Percentiles rank a stretch among this genome's conserved stretches.
Conservation (phyloP, 169 alveolate genomes). For the Plasmodium malariae region DNA sequence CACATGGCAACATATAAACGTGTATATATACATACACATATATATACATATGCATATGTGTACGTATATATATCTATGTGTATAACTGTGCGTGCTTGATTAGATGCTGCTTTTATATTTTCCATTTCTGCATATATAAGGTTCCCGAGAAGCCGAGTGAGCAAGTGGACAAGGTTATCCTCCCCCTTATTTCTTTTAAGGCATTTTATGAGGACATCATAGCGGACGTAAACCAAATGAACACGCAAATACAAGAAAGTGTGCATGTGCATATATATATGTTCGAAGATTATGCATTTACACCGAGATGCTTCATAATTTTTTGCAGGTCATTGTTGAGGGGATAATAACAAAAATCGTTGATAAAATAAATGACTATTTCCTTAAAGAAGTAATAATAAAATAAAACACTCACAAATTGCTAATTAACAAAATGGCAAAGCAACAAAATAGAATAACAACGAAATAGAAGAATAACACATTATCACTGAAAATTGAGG, state of each 20-base stretch:
- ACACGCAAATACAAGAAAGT: not conserved
- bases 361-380: constrained; percentile 59
- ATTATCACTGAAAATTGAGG: not conserved
- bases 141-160: constrained; percentile 71
- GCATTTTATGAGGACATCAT: constrained; percentile 38
- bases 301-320: not conserved
- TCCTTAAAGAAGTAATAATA: constrained; percentile 43
- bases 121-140: not conserved
- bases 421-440: too few relatives aligned
- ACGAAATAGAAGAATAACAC: not conserved
- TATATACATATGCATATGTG: not conserved
- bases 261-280: not conserved
- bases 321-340: constrained; percentile 29
- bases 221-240: constrained; percentile 15
- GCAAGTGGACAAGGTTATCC: constrained; percentile 64
- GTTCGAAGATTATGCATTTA: not conserved
- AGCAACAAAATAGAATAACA: too few relatives aligned
- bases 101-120: not conserved
- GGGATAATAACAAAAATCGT: constrained; percentile 50
- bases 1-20: not conserved
- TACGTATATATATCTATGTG: not conserved
- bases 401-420: too few relatives aligned
- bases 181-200: constrained; percentile 65
- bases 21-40: not conserved
- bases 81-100: not conserved